Evolutionary conservation across 2,329 filamentous ascomycete species (phyloP).

Genomic region (Aureobasidium zeae): DNA sequence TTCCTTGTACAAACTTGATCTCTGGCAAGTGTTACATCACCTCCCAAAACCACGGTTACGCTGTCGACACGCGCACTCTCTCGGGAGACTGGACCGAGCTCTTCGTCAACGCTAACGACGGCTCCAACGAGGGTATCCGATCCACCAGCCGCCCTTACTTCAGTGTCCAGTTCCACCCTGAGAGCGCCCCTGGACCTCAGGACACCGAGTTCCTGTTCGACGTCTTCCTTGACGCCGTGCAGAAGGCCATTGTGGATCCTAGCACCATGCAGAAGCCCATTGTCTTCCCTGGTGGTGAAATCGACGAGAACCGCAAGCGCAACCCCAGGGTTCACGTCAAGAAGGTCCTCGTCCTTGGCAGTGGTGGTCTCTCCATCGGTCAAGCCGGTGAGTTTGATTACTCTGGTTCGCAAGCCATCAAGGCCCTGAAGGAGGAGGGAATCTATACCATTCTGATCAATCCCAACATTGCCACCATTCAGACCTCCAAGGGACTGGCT

Average conservation of each 20-base stretch:
- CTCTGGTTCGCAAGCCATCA: slow-evolving; percentile 96
- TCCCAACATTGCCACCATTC: slow-evolving; percentile 97
- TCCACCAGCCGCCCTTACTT: slow-evolving; percentile 82
- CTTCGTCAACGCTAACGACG: slow-evolving; percentile 96
- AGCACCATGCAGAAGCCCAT: slow-evolving; percentile 64
- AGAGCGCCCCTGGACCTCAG: slow-evolving; percentile 87
- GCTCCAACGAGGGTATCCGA: slow-evolving; percentile 95
- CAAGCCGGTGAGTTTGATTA: slow-evolving; percentile 99
- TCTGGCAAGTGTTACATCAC: slow-evolving; percentile 98
- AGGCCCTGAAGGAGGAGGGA: slow-evolving; percentile 93
- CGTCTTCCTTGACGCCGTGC: slow-evolving; percentile 83
- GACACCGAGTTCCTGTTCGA: slow-evolving; percentile 97
- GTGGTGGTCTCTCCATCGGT: slow-evolving; percentile 91
- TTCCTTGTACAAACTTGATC: slow-evolving; percentile 90
- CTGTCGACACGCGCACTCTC: slow-evolving; percentile 72
- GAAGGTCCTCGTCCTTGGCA: slow-evolving; percentile 90
- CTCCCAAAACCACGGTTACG: slow-evolving; percentile 96
- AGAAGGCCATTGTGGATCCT: slow-evolving; percentile 58
- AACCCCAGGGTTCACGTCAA: slow-evolving; percentile 77
- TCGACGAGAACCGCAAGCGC: slow-evolving; percentile 65
- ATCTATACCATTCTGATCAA: slow-evolving; percentile 99
- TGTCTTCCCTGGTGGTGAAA: slow-evolving; percentile 74
- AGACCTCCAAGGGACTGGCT: slow-evolving; percentile 93
- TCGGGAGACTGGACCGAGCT: slow-evolving; percentile 80
- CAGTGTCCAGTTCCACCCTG: slow-evolving; percentile 98